phyloP scores from a whole-genome alignment of 164 flowering plant genomes.

The Stephania yunnanensis region DNA sequence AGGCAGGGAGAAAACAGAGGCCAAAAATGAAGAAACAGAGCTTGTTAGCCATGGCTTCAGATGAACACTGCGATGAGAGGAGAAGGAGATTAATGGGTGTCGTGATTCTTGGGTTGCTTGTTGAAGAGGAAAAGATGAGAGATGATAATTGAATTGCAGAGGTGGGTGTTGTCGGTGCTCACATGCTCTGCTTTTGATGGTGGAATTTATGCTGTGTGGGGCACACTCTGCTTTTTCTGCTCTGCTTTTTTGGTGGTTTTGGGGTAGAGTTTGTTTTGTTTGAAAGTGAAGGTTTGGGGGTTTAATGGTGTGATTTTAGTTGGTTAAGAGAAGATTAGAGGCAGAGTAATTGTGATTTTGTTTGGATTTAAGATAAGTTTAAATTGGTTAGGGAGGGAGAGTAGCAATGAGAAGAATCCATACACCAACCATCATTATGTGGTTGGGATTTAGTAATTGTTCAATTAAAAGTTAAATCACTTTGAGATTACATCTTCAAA shows the following conservation, averaged over 20 bases:
- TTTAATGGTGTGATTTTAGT: too few relatives aligned
- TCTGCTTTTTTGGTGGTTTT: not conserved
- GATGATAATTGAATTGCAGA: not conserved
- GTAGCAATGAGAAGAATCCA: too few relatives aligned
- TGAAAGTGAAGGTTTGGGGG: not conserved
- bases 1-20: slow-evolving; percentile 39
- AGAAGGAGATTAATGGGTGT: not conserved
- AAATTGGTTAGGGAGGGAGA: too few relatives aligned
- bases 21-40: slow-evolving; percentile 23
- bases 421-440: too few relatives aligned
- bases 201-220: not conserved
- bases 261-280: not conserved
- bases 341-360: too few relatives aligned
- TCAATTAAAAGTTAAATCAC: too few relatives aligned
- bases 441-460: too few relatives aligned
- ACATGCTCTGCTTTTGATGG: not conserved
- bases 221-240: not conserved
- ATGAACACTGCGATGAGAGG: not conserved
- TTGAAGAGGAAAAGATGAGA: not conserved
- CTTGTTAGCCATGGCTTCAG: slow-evolving; percentile 30
- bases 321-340: too few relatives aligned
- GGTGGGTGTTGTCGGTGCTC: not conserved
- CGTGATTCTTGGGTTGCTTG: not conserved
- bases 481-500: too few relatives aligned
- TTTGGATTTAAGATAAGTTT: too few relatives aligned